Conservation (phyloP, 1,284 basidiomycete genomes). For the Cryptococcus depauperatus region DNA sequence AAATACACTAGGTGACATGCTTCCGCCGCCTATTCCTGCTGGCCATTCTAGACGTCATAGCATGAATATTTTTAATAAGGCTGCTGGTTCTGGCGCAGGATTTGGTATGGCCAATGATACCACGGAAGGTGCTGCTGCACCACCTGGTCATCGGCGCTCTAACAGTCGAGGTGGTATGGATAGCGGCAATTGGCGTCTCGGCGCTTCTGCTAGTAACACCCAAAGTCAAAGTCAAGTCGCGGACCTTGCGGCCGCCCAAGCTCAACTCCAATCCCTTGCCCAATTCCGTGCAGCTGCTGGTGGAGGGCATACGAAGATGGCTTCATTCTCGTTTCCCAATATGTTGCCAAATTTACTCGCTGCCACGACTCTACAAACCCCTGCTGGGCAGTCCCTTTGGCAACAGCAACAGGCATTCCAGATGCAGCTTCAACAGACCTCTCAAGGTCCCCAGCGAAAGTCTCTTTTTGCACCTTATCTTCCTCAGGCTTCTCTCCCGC, state of each 20-base stretch:
- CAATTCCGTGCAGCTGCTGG: conserved; percentile 94
- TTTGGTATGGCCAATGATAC: conserved; percentile 33
- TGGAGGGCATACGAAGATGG: conserved; percentile 91
- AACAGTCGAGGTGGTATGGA: conserved; percentile 46
- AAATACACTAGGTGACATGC: conserved; percentile 25
- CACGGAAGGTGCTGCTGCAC: conserved; percentile 32
- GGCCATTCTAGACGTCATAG: conserved; percentile 90
- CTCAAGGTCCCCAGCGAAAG: conserved; percentile 89
- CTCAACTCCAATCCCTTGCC: conserved; percentile 89
- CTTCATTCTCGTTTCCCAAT: conserved; percentile 94
- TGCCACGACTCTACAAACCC: conserved; percentile 70
- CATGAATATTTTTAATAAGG: conserved; percentile 63
- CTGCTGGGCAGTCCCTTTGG: conserved; percentile 52
- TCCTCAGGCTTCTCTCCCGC: conserved; percentile 93
- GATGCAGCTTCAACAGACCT: conserved; percentile 75
- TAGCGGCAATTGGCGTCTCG: conserved; percentile 69
- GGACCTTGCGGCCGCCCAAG: conserved; percentile 80
- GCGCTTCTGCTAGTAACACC: conserved; percentile 46
- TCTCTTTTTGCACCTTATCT: conserved; percentile 98
- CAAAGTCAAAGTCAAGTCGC: conserved; percentile 59
- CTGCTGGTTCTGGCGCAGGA: conserved; percentile 28
- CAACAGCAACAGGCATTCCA: conserved; percentile 71
- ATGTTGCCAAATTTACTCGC: conserved; percentile 94
- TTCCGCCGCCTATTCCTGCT: conserved; percentile 21
- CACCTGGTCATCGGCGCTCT: conserved; percentile 66